Evolutionary conservation across 371 early-diverging fungal genomes (phyloP).

Genomic region (Amoeboradix gromovi): DNA sequence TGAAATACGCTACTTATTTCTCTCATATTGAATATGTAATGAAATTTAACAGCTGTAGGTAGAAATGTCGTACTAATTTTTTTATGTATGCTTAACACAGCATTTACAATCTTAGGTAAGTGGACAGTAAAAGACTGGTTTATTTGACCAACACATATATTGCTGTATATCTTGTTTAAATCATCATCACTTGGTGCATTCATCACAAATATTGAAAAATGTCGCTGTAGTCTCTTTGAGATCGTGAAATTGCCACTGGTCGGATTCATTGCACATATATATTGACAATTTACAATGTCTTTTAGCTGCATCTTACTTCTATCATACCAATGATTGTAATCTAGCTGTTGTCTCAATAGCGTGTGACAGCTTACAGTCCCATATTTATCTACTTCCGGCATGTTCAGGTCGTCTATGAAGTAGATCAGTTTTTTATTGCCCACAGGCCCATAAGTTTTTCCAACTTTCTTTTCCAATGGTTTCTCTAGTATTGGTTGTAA

Average conservation of each 20-base stretch:
- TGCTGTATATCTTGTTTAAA: slow-evolving; percentile 20
- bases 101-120: slow-evolving; percentile 17
- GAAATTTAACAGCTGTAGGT: slow-evolving; percentile 28
- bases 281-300: slow-evolving; percentile 32
- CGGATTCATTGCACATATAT: slow-evolving; percentile 34
- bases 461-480: slow-evolving; percentile 30
- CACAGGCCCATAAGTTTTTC: slow-evolving; percentile 29
- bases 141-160: slow-evolving; percentile 18
- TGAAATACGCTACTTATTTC: slow-evolving; percentile 29
- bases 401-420: slow-evolving; percentile 31
- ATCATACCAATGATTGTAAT: slow-evolving; percentile 31
- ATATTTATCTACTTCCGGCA: slow-evolving; percentile 34
- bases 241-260: slow-evolving; percentile 31
- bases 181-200: slow-evolving; percentile 25
- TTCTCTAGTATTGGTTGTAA: slow-evolving; percentile 25
- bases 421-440: slow-evolving; percentile 28
- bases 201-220: slow-evolving; percentile 25
- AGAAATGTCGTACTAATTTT: slow-evolving; percentile 19
- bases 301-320: slow-evolving; percentile 24
- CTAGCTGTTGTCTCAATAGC: slow-evolving; percentile 22
- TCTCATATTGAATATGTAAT: slow-evolving; percentile 28
- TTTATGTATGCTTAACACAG: slow-evolving; percentile 20
- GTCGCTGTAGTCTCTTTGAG: slow-evolving; percentile 19
- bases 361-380: slow-evolving; percentile 27
- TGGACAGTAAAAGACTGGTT: slow-evolving; percentile 15